Evolutionary conservation across 352 stramenopile species (phyloP), one percentile per base, ranked within the genome.

Genomic region (Pythium rishiriense): DNA sequence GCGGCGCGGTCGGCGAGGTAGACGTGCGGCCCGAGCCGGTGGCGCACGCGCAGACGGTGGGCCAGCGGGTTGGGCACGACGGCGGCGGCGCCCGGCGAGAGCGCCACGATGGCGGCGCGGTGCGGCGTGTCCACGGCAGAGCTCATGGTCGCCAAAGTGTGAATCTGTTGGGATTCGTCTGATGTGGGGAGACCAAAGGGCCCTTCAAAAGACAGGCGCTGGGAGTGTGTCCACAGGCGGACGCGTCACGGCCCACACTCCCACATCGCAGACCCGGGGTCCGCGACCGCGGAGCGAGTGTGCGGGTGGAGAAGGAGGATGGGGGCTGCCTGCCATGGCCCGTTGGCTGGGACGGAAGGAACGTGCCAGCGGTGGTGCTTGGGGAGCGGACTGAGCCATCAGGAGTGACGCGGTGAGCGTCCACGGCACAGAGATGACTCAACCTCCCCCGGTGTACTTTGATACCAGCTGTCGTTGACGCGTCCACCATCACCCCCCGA

Each of bases 41-140:
- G 15, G 39, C 42, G 55, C 22, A 62, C 25, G 43, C 55, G 42
- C 26, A 62, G 55, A 5, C 55, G 42, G 11, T 53, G 55, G 42
- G 42, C 43, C 5, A 62, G 26, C 28, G 55, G 55, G 41, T 46
- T 61, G 24, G 42, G 42, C 26, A 52, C 53, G 31, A 43, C 21
- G 9, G 53, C 53, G 26, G 53, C 53, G 15, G 42, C 24, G n/a
- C 24, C n/a, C 14, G 26, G 53, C 39, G 53, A 15, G 31, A 61
- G 37, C 25, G 39, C 19, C 2, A 17, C 5, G 42, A 52, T 21
- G 14, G 42, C 26, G 8, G 22, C 10, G 15, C 28, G n/a, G 26
- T 17, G 26, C 26, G 53, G 22, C 6, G 25, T 25, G 37, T 55
- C 29, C 37, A 41, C 15, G 39, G 28, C 42, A 11, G 55, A 62